Conservation (phyloP, 2,329 filamentous ascomycete genomes). For the Nemania diffusa region DNA sequence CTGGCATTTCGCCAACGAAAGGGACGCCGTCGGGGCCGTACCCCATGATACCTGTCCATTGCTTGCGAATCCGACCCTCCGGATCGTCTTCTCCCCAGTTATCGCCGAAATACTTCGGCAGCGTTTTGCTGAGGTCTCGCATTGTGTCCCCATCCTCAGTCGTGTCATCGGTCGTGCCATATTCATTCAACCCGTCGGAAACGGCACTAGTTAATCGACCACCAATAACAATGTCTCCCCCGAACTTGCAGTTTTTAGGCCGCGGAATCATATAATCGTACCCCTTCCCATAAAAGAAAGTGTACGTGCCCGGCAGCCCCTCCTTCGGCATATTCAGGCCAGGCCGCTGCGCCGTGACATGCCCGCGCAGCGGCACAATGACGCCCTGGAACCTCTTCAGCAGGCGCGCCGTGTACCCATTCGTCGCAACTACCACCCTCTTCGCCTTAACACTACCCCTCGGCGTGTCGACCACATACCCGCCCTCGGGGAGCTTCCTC, state of each 20-base stretch:
- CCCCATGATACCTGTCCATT: constrained; percentile 69
- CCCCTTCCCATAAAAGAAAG: constrained; percentile 67
- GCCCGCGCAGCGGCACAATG: constrained; percentile 62
- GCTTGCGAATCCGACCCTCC: constrained; percentile 54
- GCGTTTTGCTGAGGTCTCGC: constrained; percentile 56
- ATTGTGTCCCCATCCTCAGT: constrained; percentile 61
- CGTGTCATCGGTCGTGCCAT: constrained; percentile 67
- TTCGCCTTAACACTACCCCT: constrained; percentile 55
- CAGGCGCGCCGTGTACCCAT: constrained; percentile 62
- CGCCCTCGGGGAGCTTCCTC: constrained; percentile 34
- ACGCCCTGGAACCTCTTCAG: constrained; percentile 57
- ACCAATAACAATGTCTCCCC: constrained; percentile 69
- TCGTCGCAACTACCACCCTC: constrained; percentile 63
- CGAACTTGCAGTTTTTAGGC: constrained; percentile 55
- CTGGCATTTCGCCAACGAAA: constrained; percentile 61
- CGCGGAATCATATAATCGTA: constrained; percentile 76
- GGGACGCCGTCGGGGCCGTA: constrained; percentile 64
- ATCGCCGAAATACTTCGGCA: constrained; percentile 62
- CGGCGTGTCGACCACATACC: constrained; percentile 56
- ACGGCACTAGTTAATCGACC: constrained; percentile 62
- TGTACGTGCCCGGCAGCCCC: constrained; percentile 64
- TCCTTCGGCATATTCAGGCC: constrained; percentile 50
- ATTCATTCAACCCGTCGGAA: constrained; percentile 58
- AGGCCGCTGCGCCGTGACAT: constrained; percentile 58
- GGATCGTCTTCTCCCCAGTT: constrained; percentile 59